A percentile compares a stretch with the other conserved stretches of the same genome.
Evolutionary conservation across 352 stramenopile genomes (phyloP).

Genomic region (Thalassiosira ordinaria): DNA sequence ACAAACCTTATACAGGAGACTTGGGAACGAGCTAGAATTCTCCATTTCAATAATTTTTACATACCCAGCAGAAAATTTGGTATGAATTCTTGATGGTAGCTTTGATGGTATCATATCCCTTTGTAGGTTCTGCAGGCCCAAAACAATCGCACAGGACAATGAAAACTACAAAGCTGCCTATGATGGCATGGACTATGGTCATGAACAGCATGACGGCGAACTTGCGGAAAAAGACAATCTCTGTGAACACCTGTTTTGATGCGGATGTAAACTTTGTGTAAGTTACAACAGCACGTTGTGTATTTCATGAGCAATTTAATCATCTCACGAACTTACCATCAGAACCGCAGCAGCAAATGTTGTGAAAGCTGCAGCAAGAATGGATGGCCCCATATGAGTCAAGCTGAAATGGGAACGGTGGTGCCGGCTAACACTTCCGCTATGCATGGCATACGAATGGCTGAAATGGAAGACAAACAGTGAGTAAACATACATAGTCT

Average conservation of each 20-base stretch:
- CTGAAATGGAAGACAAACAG: slow-evolving; percentile 67
- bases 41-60: too few species aligned
- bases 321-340: slow-evolving; percentile 55
- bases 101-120: slow-evolving; percentile 4
- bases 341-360: slow-evolving; percentile 53
- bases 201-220: slow-evolving; percentile 60
- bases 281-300: background rate
- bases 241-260: slow-evolving; percentile 28
- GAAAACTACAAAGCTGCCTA: slow-evolving; percentile 55
- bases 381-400: slow-evolving; percentile 53
- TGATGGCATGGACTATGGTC: slow-evolving; percentile 47
- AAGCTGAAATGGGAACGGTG: slow-evolving; percentile 51
- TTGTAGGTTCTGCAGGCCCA: slow-evolving; percentile 38
- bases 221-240: slow-evolving; percentile 57
- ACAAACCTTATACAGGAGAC: too few species aligned
- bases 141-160: slow-evolving; percentile 43
- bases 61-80: too few species aligned
- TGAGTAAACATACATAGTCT: too few species aligned
- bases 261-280: background rate
- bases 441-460: slow-evolving; percentile 50
- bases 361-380: slow-evolving; percentile 61
- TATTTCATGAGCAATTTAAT: slow-evolving; percentile 26
- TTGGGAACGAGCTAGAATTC: too few species aligned
- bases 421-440: slow-evolving; percentile 24
- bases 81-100: too few species aligned